A percentile compares a stretch with the other conserved stretches of the same genome.
These are phyloP conservation scores for Penicillium lagena DNA, from an alignment of 495 filamentous ascomycete genomes.

Conservation along the genomic window DNA sequence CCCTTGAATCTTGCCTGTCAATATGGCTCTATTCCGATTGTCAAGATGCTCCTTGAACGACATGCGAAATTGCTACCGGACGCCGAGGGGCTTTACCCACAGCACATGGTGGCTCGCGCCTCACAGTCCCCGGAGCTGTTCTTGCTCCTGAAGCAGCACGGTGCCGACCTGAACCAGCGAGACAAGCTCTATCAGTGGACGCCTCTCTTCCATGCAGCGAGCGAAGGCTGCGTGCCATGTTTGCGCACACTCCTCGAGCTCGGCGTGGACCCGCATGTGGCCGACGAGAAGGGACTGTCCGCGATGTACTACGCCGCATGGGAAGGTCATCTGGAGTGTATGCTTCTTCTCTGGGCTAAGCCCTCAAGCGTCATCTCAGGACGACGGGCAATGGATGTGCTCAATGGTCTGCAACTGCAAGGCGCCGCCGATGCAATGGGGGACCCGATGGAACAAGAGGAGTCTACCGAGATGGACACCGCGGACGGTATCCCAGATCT, in stretches of 20 bases:
- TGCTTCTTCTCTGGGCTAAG: conserved; percentile 72
- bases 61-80: conserved; percentile 76
- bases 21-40: conserved; percentile 76
- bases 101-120: conserved; percentile 91
- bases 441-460: conserved; percentile 34
- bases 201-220: conserved; percentile 90
- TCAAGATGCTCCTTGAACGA: conserved; percentile 73
- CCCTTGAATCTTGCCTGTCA: conserved; percentile 93
- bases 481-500: conserved; percentile 84
- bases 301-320: conserved; percentile 98
- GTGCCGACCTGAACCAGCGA: conserved; percentile 84
- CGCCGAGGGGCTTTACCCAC: conserved; percentile 94
- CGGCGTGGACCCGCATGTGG: conserved; percentile 64
- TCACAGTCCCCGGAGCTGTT: conserved; percentile 74
- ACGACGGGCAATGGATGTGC: conserved; percentile 26
- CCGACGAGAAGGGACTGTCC: conserved; percentile 87
- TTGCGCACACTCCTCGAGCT: conserved; percentile 69
- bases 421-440: conserved; percentile 20
- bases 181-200: conserved; percentile 98
- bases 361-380: conserved; percentile 12
- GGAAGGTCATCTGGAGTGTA: conserved; percentile 95
- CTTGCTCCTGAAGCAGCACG: conserved; percentile 72
- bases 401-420: conserved; percentile 30
- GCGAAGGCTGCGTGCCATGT: conserved; percentile 89
- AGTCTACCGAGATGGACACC: conserved; percentile 62